Base-by-base conservation (phyloP, 441 rosid genomes). In the Jatropha multifida region DNA sequence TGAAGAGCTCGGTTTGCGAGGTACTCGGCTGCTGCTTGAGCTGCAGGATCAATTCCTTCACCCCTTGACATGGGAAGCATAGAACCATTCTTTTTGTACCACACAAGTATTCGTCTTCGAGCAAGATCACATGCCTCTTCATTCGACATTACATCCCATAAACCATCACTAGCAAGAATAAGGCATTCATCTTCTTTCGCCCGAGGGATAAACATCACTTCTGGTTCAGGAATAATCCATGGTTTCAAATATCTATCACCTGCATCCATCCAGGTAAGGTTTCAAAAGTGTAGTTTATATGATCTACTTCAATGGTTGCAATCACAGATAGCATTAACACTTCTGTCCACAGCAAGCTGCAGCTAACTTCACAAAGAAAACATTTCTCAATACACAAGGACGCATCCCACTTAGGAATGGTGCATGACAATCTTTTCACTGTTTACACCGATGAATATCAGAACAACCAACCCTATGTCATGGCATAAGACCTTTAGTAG, bases 171-270 rank as follows among this genome's bases (percentile, higher is more conserved):
- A 3, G 96, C 98, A 58, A 92, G 81, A 79, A 93, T 78, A 41
- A 94, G 89, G 84, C 97, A 92, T 73, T 92, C 97, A 20, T 94
- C 98, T 73, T 90, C 98, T 85, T 86, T 90, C 20, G 87, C 89
- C 77, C 97, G 75, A 2, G 97, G 92, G 77, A 90, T 76, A 44
- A 94, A 85, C 83, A 70, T 80, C 71, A 92, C 97, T 84, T 94
- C 97, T 13, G 96, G 97, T 26, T 92, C 96, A 0, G 97, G 94
- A 69, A 94, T 94, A 40, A 94, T 90, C 87, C 93, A 90, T 11
- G 97, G 98, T 73, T 94, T 94, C 82, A 94, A 79, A 73, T 90
- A 94, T 83, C 94, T 87, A 80, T 94, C 97, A 71, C 98, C 98
- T 94, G 86, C 81, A 77, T 72, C 18, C 44, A 51, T 72, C 18